Evolutionary conservation across 2,329 filamentous ascomycete species (phyloP).

Genomic region (Aspergillus aculeatinus): DNA sequence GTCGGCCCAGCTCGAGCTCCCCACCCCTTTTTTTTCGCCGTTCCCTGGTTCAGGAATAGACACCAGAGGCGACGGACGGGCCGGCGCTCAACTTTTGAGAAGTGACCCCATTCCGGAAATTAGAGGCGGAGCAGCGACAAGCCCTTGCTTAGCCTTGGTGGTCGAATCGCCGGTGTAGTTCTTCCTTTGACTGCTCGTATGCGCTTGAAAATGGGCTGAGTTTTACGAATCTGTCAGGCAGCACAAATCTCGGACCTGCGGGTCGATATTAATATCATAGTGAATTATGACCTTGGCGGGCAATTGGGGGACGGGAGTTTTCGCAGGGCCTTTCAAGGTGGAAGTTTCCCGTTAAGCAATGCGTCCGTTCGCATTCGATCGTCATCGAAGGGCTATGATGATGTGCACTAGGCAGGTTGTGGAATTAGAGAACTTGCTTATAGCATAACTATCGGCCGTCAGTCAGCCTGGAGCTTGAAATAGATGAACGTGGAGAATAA

Average conservation of each 20-base stretch:
- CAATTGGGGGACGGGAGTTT: neutral
- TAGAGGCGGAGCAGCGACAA: constrained; percentile 11
- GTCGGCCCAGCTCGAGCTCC: constrained; percentile 15
- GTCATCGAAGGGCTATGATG: constrained; percentile 1
- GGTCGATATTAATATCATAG: neutral
- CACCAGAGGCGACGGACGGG: neutral
- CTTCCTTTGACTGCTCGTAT: neutral
- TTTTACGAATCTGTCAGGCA: neutral
- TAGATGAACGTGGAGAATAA: too few relatives aligned
- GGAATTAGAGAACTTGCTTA: neutral
- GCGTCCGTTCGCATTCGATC: neutral
- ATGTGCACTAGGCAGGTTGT: constrained; percentile 1
- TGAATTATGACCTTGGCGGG: neutral
- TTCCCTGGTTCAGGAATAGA: constrained; percentile 6
- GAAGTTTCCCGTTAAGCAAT: neutral
- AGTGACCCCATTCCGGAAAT: constrained; percentile 17
- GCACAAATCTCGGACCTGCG: neutral
- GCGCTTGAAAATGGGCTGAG: neutral
- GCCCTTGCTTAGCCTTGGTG: neutral
- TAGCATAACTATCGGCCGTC: too few relatives aligned
- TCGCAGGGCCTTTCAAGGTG: neutral
- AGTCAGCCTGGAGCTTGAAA: too few relatives aligned
- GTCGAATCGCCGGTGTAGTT: neutral
- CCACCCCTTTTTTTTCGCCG: constrained; percentile 19
- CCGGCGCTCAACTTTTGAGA: constrained; percentile 11